phyloP scores from a whole-genome alignment of 768 basidiomycete species.

The Rhodosporidiobolus sp. region DNA sequence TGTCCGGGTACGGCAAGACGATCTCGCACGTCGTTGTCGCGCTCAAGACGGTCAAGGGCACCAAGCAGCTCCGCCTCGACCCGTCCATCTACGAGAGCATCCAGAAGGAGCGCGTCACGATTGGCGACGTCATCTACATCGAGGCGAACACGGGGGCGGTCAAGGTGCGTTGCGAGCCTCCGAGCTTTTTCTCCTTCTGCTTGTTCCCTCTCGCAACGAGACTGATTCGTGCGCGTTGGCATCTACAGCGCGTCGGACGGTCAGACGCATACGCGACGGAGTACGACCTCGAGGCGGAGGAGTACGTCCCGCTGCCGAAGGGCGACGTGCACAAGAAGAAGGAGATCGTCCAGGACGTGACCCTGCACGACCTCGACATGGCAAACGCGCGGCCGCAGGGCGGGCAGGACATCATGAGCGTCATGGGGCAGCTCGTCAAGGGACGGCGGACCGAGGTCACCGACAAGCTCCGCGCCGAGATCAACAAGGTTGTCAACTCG shows the following conservation, averaged over 20 bases:
- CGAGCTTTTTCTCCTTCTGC: background rate
- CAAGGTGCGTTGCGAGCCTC: constrained; percentile 60
- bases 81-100: constrained; percentile 96
- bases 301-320: constrained; percentile 94
- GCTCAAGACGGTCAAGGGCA: constrained; percentile 88
- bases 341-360: constrained; percentile 91
- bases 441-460: constrained; percentile 93
- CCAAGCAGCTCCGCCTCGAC: constrained; percentile 89
- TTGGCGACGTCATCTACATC: constrained; percentile 95
- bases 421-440: constrained; percentile 86
- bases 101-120: constrained; percentile 91
- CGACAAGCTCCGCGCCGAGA: constrained; percentile 89
- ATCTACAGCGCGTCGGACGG: constrained; percentile 76
- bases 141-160: constrained; percentile 92
- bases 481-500: constrained; percentile 93
- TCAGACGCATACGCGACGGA: constrained; percentile 97
- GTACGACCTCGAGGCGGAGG: constrained; percentile 96
- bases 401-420: constrained; percentile 97
- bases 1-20: constrained; percentile 96
- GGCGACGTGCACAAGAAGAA: constrained; percentile 95
- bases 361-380: constrained; percentile 88
- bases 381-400: constrained; percentile 91
- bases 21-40: constrained; percentile 97
- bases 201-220: background rate
- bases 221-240: background rate